phyloP scores from a whole-genome alignment of 169 alveolate genomes.

The Plasmodium berghei region DNA sequence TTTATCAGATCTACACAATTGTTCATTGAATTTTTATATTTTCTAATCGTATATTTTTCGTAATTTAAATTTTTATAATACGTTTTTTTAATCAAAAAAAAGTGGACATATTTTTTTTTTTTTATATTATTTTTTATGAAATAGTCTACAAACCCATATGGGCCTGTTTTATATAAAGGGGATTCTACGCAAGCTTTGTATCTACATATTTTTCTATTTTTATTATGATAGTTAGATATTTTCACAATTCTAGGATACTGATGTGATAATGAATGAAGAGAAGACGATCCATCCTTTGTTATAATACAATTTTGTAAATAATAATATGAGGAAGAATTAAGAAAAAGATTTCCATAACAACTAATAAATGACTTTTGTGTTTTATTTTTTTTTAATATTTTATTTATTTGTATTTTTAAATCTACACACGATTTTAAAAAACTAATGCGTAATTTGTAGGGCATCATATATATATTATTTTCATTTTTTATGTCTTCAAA shows the following conservation, averaged over 20 bases:
- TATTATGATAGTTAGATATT: too few relatives aligned
- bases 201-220: too few relatives aligned
- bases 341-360: not conserved
- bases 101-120: constrained; percentile 6
- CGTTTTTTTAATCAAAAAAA: not conserved
- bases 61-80: not conserved
- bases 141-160: too few relatives aligned
- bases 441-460: too few relatives aligned
- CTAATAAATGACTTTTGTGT: not conserved
- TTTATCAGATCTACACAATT: not conserved
- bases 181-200: too few relatives aligned
- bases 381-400: not conserved
- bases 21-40: not conserved
- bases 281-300: not conserved
- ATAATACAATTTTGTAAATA: constrained; percentile 1
- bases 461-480: not conserved
- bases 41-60: not conserved
- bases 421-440: constrained; percentile 27
- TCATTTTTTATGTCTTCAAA: not conserved
- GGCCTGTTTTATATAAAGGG: too few relatives aligned
- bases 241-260: too few relatives aligned
- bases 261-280: constrained; percentile 1
- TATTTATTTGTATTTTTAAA: constrained; percentile 19
- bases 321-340: not conserved
- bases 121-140: too few relatives aligned